Conservation (phyloP, 441 rosid genomes). For the Pelargonium exstipulatum region DNA sequence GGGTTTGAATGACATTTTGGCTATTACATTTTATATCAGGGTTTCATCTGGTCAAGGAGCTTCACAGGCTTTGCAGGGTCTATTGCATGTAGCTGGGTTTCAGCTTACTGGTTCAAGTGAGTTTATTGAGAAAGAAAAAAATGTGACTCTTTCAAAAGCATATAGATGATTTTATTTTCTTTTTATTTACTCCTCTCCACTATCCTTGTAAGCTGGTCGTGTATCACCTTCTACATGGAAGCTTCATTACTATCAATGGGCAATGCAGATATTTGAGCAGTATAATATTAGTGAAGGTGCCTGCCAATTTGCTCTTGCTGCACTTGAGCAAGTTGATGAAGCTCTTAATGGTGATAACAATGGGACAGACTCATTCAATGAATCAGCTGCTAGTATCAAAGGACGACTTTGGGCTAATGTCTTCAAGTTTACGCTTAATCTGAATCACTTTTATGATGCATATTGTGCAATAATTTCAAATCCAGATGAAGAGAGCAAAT, state of each 20-base stretch:
- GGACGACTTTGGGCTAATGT: slow-evolving; percentile 97
- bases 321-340: slow-evolving; percentile 98
- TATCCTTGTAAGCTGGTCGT: slow-evolving; percentile 39
- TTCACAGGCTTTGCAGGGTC: slow-evolving; percentile 66
- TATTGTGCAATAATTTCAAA: slow-evolving; percentile 95
- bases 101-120: slow-evolving; percentile 55
- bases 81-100: slow-evolving; percentile 64
- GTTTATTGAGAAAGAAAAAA: slow-evolving; percentile 26
- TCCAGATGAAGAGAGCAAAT: slow-evolving; percentile 96
- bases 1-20: slow-evolving; percentile 22
- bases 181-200: slow-evolving; percentile 8
- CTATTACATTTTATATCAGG: slow-evolving; percentile 35
- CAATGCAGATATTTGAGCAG: slow-evolving; percentile 94
- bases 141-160: slow-evolving; percentile 1
- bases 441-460: slow-evolving; percentile 79
- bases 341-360: slow-evolving; percentile 43
- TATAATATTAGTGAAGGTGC: slow-evolving; percentile 86
- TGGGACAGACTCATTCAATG: slow-evolving; percentile 36
- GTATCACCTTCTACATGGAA: slow-evolving; percentile 68
- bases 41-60: slow-evolving; percentile 92
- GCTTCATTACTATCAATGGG: slow-evolving; percentile 98
- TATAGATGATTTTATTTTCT: slow-evolving; percentile 15
- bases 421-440: slow-evolving; percentile 88
- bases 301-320: slow-evolving; percentile 94
- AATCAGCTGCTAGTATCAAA: slow-evolving; percentile 51